Evolutionary conservation across 208 protist genomes (phyloP), one percentile per base, ranked within the genome.

Genomic region (Leishmania aethiopica): DNA sequence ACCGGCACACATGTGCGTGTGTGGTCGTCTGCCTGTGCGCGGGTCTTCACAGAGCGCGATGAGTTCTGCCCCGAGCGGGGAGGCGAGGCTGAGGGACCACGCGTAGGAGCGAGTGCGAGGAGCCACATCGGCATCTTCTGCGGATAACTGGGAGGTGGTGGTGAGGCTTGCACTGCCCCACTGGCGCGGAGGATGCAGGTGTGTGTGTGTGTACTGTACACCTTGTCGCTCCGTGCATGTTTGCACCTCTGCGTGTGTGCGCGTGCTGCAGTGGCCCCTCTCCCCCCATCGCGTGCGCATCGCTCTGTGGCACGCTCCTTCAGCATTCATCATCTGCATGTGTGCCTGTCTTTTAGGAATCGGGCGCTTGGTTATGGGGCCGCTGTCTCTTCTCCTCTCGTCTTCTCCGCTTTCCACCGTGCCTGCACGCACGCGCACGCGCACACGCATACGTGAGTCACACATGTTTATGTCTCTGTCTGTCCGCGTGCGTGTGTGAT

Each of bases 281-380:
- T n/a, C 6, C 25, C 57, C 57, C 22, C 25, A 60, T n/a, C 22
- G 57, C 57, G 22, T 60, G 57, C 57, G 57, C 57, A 28, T 60
- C 57, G 57, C 57, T n/a, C 57, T n/a, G 13, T 53, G 57, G 28
- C 25, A 62, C 57, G 57, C 57, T n/a, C 28, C 57, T 62, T 32
- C 57, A 0, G 57, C 57, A n/a, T 62, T 62, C 57, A n/a, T n/a
- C 57, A 62, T n/a, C 25, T 62, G 57, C 57, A 55, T 25, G 60
- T 28, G 60, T 22, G 42, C 74, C 37, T 59, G 47, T 78, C 40
- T 78, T 60, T 28, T 83, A 83, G 47, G 40, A 64, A 75, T 72
- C 45, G 32, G 49, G 35, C 25, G 7, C 60, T 51, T 73, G 37
- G 42, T 35, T 73, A n/a, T 32, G 3, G 25, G 32, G 69, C 10